Percentiles rank a stretch among this genome's conserved stretches.
Conservation (phyloP, 2,329 filamentous ascomycete species). For the Ampelomyces quisqualis region DNA sequence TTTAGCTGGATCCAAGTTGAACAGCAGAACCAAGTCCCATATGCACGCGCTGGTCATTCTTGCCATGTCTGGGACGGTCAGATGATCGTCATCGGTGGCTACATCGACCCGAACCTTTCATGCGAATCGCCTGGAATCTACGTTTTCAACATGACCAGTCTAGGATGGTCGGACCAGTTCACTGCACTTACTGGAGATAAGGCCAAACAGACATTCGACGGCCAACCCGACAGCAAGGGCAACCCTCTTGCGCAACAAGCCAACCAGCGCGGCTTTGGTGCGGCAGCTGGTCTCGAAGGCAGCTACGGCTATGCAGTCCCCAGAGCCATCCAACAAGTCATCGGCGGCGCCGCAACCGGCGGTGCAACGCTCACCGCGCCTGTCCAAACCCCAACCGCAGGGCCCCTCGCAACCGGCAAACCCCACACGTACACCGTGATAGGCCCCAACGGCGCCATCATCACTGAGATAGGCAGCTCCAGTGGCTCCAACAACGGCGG, state of each 20-base stretch:
- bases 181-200: constrained; percentile 61
- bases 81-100: constrained; percentile 77
- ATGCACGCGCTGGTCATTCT: constrained; percentile 69
- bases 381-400: constrained; percentile 61
- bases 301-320: constrained; percentile 70
- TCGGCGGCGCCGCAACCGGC: constrained; percentile 67
- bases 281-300: constrained; percentile 59
- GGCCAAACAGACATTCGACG: constrained; percentile 44
- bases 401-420: constrained; percentile 69
- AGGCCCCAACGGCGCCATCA: constrained; percentile 44
- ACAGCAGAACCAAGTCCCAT: constrained; percentile 49
- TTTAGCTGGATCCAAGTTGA: constrained; percentile 77
- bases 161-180: constrained; percentile 70
- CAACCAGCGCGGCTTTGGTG: constrained; percentile 53
- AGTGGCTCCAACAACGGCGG: constrained; percentile 19
- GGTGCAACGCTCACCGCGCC: constrained; percentile 70
- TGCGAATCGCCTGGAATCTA: constrained; percentile 72
- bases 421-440: constrained; percentile 67
- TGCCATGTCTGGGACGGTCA: constrained; percentile 79
- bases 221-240: constrained; percentile 31
- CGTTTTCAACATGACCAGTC: constrained; percentile 72
- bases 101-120: constrained; percentile 58
- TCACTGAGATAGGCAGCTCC: constrained; percentile 43
- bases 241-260: constrained; percentile 55
- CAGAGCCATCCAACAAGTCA: constrained; percentile 60